A percentile compares a stretch with the other conserved stretches of the same genome.
These are phyloP conservation scores for Bondarzewia mesenterica DNA, from an alignment of 1,284 basidiomycete genomes.

Conservation along the genomic window DNA sequence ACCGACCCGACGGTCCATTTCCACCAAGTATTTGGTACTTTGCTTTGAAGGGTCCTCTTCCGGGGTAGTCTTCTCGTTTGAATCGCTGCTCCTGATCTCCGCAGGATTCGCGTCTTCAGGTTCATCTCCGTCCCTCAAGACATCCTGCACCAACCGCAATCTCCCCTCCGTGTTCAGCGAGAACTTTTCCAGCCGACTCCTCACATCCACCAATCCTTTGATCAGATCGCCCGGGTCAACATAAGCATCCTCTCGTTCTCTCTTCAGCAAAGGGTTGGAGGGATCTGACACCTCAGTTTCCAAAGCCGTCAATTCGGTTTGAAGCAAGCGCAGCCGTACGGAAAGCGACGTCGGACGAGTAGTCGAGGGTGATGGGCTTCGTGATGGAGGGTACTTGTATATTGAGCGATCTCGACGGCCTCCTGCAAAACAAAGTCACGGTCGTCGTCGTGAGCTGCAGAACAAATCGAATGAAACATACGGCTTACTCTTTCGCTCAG, in stretches of 20 bases:
- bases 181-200: constrained; percentile 59
- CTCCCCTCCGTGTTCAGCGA: constrained; percentile 57
- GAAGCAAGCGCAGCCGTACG: constrained; percentile 51
- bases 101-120: constrained; percentile 11
- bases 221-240: constrained; percentile 71
- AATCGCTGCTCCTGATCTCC: constrained; percentile 11
- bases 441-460: background rate
- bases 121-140: constrained; percentile 37
- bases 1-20: constrained; percentile 74
- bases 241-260: constrained; percentile 44
- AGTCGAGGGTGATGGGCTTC: constrained; percentile 33
- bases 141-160: constrained; percentile 52
- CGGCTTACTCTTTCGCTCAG: constrained; percentile 47
- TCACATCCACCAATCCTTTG: constrained; percentile 65
- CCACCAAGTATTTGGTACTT: constrained; percentile 43
- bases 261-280: constrained; percentile 53
- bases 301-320: constrained; percentile 54
- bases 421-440: constrained; percentile 22
- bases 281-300: constrained; percentile 67
- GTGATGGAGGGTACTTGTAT: constrained; percentile 63
- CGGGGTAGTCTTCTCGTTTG: background rate
- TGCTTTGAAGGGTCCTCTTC: constrained; percentile 16
- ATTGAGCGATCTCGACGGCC: constrained; percentile 39
- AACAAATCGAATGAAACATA: constrained; percentile 3
- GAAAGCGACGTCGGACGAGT: constrained; percentile 43